These are phyloP conservation scores for Podaxis rugospora DNA, from an alignment of 768 basidiomycete genomes.

Conservation along the genomic window DNA sequence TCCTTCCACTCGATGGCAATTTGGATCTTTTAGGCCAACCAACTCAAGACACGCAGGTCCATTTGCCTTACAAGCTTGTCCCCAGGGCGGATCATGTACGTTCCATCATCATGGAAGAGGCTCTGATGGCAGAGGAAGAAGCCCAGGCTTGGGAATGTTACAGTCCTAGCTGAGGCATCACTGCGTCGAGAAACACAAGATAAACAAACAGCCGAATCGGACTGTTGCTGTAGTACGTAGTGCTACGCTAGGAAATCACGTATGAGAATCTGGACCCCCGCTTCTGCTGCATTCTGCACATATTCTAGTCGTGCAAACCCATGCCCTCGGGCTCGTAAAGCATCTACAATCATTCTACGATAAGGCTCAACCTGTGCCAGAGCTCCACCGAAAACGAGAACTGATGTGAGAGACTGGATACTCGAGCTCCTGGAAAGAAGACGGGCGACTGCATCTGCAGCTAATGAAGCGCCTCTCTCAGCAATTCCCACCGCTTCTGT, in stretches of 20 bases:
- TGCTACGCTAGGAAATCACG: slow-evolving; percentile 1
- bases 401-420: slow-evolving; percentile 11
- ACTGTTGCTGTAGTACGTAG: not conserved
- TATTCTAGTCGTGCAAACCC: slow-evolving; percentile 16
- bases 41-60: not conserved
- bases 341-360: slow-evolving; percentile 12
- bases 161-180: not conserved
- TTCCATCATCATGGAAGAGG: slow-evolving; percentile 1
- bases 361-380: slow-evolving; percentile 18
- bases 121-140: not conserved
- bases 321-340: slow-evolving; percentile 11
- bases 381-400: slow-evolving; percentile 22
- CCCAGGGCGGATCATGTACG: not conserved
- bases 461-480: slow-evolving; percentile 12
- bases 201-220: not conserved
- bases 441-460: slow-evolving; percentile 13
- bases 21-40: not conserved
- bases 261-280: slow-evolving; percentile 1
- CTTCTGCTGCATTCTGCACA: slow-evolving; percentile 17
- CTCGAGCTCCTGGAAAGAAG: slow-evolving; percentile 3
- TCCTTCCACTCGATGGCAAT: slow-evolving; percentile 9
- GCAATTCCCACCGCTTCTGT: slow-evolving; percentile 19
- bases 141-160: not conserved
- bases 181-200: not conserved
- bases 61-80: slow-evolving; percentile 2